A percentile compares a stretch with the other conserved stretches of the same genome.
Evolutionary conservation across 1,284 basidiomycete species (phyloP).

Genomic region (Neotropicomus parvogracilis): DNA sequence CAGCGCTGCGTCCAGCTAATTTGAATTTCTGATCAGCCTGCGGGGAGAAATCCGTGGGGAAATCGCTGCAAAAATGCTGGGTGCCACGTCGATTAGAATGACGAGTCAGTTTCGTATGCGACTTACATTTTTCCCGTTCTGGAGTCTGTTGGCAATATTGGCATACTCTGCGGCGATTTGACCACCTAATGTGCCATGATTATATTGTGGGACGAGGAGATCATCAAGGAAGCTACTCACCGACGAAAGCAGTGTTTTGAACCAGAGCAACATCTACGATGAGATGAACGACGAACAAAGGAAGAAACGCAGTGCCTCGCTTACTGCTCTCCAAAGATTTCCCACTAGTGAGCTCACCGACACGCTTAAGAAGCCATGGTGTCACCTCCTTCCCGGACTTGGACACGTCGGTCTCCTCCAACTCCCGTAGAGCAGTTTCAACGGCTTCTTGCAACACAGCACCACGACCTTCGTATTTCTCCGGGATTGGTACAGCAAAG

Average conservation of each 20-base stretch:
- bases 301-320: background rate
- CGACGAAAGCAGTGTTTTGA: constrained; percentile 87
- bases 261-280: constrained; percentile 80
- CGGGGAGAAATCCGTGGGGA: background rate
- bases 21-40: background rate
- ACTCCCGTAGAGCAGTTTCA: constrained; percentile 83
- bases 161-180: constrained; percentile 81
- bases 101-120: background rate
- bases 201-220: constrained; percentile 2
- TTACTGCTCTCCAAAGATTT: constrained; percentile 72
- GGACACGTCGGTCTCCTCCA: constrained; percentile 77
- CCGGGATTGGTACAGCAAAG: constrained; percentile 90
- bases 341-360: constrained; percentile 79
- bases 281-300: background rate
- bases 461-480: constrained; percentile 67
- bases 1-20: background rate
- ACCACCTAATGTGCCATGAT: constrained; percentile 46
- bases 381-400: constrained; percentile 89
- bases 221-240: constrained; percentile 39
- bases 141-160: constrained; percentile 39
- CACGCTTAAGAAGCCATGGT: constrained; percentile 88
- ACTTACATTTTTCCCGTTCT: constrained; percentile 20
- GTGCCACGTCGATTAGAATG: constrained; percentile 4
- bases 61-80: constrained; percentile 15
- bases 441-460: constrained; percentile 75